Evolutionary conservation across 2,329 filamentous ascomycete species (phyloP).

Genomic region (Dactylella cylindrospora): DNA sequence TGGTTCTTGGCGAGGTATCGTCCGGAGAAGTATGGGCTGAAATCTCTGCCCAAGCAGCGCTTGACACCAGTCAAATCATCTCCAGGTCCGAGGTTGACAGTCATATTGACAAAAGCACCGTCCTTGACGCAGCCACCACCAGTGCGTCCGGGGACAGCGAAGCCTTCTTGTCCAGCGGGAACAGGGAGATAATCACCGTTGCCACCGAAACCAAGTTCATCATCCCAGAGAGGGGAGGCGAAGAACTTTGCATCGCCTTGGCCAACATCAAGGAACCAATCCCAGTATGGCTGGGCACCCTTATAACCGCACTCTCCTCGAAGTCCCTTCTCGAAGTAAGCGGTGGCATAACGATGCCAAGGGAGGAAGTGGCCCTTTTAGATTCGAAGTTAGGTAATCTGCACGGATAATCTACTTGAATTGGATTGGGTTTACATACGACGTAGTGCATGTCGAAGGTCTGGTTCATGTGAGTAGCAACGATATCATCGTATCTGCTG

Average conservation of each 20-base stretch:
- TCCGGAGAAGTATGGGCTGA: slow-evolving; percentile 30
- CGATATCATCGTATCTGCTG: slow-evolving; percentile 53
- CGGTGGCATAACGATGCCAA: slow-evolving; percentile 56
- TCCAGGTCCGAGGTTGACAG: slow-evolving; percentile 51
- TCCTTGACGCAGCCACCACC: slow-evolving; percentile 51
- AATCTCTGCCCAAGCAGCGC: slow-evolving; percentile 25
- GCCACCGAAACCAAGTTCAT: slow-evolving; percentile 54
- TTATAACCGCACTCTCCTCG: slow-evolving; percentile 55
- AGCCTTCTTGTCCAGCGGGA: slow-evolving; percentile 40
- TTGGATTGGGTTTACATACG: slow-evolving; percentile 38
- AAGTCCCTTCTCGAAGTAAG: slow-evolving; percentile 54
- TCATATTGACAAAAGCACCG: slow-evolving; percentile 52
- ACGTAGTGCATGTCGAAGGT: slow-evolving; percentile 52
- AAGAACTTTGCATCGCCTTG: slow-evolving; percentile 49
- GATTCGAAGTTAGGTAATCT: slow-evolving; percentile 11
- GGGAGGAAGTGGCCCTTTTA: slow-evolving; percentile 52
- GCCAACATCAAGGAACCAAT: slow-evolving; percentile 51
- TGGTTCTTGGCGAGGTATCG: slow-evolving; percentile 27
- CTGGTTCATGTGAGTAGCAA: slow-evolving; percentile 52
- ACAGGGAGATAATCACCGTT: slow-evolving; percentile 31
- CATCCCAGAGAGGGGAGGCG: slow-evolving; percentile 57
- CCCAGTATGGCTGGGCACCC: slow-evolving; percentile 53
- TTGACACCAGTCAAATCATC: background rate
- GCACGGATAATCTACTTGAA: slow-evolving; percentile 3
- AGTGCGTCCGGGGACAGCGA: slow-evolving; percentile 48